phyloP scores from a whole-genome alignment of 106 monocot genomes.

The Dendrobium catenatum region DNA sequence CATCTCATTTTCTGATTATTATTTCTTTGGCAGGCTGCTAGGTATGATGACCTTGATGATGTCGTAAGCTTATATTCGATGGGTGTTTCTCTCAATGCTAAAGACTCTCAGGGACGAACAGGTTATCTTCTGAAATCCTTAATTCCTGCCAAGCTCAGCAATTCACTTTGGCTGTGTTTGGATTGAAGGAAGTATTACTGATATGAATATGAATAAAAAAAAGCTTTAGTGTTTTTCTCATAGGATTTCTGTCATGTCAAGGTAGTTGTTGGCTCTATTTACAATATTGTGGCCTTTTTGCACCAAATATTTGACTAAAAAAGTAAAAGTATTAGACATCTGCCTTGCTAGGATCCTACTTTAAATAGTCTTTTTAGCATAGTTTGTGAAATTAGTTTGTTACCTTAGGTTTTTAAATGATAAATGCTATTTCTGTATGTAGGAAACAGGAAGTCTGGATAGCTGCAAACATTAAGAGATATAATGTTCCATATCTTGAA shows the following conservation, averaged over 20 bases:
- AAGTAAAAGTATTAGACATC: neutral
- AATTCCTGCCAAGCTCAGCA: neutral
- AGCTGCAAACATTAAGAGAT: neutral
- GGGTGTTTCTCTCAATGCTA: constrained; percentile 39
- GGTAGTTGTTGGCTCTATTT: no score
- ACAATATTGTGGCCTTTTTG: neutral
- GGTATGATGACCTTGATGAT: constrained; percentile 62
- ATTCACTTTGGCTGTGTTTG: no score
- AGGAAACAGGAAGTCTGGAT: neutral
- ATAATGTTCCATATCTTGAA: neutral
- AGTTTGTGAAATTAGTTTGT: neutral
- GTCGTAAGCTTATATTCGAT: constrained; percentile 30
- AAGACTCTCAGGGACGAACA: constrained; percentile 49
- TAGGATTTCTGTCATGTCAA: no score
- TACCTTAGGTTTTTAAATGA: neutral
- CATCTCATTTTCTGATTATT: neutral
- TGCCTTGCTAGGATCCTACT: neutral
- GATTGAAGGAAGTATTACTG: no score
- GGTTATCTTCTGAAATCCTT: constrained; percentile 22
- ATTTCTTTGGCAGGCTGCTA: constrained; percentile 36
- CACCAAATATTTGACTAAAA: neutral
- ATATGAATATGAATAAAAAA: no score
- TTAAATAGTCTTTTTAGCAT: neutral
- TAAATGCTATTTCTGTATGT: neutral
- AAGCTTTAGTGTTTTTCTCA: no score